Conservation (phyloP, 495 filamentous ascomycete genomes). For the Podospora sp. region DNA sequence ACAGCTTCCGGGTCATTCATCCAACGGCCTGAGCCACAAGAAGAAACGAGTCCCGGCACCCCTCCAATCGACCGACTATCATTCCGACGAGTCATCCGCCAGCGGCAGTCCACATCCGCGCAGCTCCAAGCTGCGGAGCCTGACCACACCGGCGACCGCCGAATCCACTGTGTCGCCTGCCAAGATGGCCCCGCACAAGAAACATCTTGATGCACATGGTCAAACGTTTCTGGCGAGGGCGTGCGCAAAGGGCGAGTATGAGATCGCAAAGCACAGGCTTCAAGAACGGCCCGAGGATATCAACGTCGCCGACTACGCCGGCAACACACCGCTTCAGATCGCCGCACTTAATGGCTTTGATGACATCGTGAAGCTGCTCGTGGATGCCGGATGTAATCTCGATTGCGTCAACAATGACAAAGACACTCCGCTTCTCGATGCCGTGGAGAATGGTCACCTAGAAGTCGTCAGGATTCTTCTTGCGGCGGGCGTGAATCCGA, state of each 20-base stretch:
- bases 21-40: conserved; percentile 57
- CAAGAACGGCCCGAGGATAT: conserved; percentile 81
- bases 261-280: conserved; percentile 66
- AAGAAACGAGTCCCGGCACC: conserved; percentile 61
- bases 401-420: conserved; percentile 79
- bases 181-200: conserved; percentile 71
- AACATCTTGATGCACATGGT: conserved; percentile 81
- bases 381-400: conserved; percentile 79
- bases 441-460: conserved; percentile 89
- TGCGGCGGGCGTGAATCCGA: conserved; percentile 84
- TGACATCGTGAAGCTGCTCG: conserved; percentile 78
- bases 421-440: conserved; percentile 93
- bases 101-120: conserved; percentile 72
- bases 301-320: conserved; percentile 87
- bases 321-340: conserved; percentile 91
- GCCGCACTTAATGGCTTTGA: conserved; percentile 80
- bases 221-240: conserved; percentile 83
- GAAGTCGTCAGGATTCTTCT: conserved; percentile 87
- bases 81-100: conserved; percentile 73
- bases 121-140: conserved; percentile 64
- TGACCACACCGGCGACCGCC: conserved; percentile 59
- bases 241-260: conserved; percentile 74
- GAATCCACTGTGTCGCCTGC: conserved; percentile 64
- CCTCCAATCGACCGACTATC: conserved; percentile 63
- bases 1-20: conserved; percentile 53